A percentile compares a stretch with the other conserved stretches of the same genome.
Evolutionary conservation across 345 rosid species (phyloP).

Genomic region (Eucalyptus sp.): DNA sequence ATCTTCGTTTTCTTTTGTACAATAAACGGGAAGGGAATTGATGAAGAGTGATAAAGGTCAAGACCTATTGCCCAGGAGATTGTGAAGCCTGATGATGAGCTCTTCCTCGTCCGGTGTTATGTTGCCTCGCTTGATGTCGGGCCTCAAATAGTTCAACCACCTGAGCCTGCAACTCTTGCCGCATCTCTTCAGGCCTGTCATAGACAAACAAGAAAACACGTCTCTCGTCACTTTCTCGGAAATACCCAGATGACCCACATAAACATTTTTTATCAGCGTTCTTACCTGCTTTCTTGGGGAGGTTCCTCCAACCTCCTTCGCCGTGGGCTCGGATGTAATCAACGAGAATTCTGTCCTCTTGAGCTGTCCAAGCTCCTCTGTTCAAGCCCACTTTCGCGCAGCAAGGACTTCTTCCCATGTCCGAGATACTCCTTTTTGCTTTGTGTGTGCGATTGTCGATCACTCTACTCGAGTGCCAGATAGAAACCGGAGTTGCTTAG

Average conservation of each 20-base stretch:
- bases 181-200: constrained; percentile 10
- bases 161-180: constrained; percentile 27
- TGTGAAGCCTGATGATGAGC: constrained; percentile 19
- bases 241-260: neutral
- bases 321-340: constrained; percentile 7
- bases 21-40: neutral
- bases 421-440: neutral
- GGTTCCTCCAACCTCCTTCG: constrained; percentile 4
- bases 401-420: constrained; percentile 14
- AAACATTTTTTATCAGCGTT: neutral
- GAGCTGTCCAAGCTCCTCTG: constrained; percentile 17
- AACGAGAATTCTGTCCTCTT: constrained; percentile 5
- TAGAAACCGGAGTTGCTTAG: neutral
- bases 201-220: neutral
- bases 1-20: neutral
- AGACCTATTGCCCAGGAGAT: constrained; percentile 20
- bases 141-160: constrained; percentile 26
- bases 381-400: constrained; percentile 7
- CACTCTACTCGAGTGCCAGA: neutral
- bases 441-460: neutral
- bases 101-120: constrained; percentile 21
- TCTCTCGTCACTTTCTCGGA: neutral
- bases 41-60: neutral
- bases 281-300: constrained; percentile 8
- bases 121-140: constrained; percentile 22